Base-by-base conservation (phyloP, 257 asterid species). In the Fraxinus pennsylvanica region DNA sequence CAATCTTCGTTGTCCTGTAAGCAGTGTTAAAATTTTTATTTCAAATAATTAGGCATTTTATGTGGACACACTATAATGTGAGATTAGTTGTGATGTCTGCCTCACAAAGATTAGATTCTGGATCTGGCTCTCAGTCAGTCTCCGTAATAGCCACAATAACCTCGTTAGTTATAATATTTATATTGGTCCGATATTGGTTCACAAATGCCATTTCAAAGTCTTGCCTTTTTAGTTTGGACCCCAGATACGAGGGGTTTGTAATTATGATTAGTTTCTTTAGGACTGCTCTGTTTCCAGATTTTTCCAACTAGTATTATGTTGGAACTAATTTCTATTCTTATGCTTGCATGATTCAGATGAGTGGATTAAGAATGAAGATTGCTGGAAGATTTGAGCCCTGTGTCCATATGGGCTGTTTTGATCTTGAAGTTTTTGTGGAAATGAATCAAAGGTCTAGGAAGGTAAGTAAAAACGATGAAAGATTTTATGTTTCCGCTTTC, bases 1-100 rank as follows among this genome's bases (percentile, higher is more conserved):
- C 87, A 94, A 86, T 88, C 98, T 96, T 74, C 97, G 99, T 21
- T 96, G 99, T 78, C 98, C 99, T 80, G 99, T 96, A 87, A 92
- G 98, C 82, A 21, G 33, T 25, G 69, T 12, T 79, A 76, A 63
- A 14, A 9, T 79, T 72, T 80, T 57, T 67, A 63, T 27, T 27
- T 63, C 69, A 10, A 22, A 22, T 63, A 63, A 27, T 63, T 32
- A 3, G 25, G 29, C 68, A 61, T 21, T 61, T 61, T 61, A 61
- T 61, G 33, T 22, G 13, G 32, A 61, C 15, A 59, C 67, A 8
- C 69, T 63, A 27, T 12, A 22, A 33, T 54, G 3, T 59, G 79
- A 68, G 54, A 72, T 69, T 38, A 52, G 15, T 75, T 66, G 59
- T 77, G 72, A 74, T 52, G 68, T 57, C 76, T 72, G 57, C 15